Base-by-base conservation (phyloP, 768 basidiomycete genomes). In the Mrakia hoshinonis region DNA sequence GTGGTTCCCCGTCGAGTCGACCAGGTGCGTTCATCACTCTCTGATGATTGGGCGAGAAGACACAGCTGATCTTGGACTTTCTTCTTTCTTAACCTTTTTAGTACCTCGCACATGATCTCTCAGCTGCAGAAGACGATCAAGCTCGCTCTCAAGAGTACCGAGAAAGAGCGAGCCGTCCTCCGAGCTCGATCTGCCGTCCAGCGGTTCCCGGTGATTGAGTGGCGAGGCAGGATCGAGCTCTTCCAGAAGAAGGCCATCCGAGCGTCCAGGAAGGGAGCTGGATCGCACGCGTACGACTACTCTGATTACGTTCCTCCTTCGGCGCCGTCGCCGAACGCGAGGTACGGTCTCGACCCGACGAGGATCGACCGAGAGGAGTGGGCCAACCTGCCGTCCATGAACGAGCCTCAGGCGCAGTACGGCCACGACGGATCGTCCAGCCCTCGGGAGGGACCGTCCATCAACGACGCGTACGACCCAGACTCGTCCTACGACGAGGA, bases 1-100 rank as follows among this genome's bases (percentile, higher is more conserved):
- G 93, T 96, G 93, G 93, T 95, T 92, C 84, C 93, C 93, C 60
- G 93, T 96, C 46, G 92, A 95, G 81, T 94, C 91, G 0, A 92
- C 64, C 22, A 61, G 58, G 58, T 61, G 34, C 11, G 58, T 61
- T 2, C n/a, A n/a, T 3, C 12, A 2, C 31, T 2, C 4, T 22
- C 4, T 22, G 15, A 13, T 20, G 58, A 1, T 22, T 36, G 58
- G n/a, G 20, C 36, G 36, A 61, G 58, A 22, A 22, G 15, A 6
- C 9, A 1, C 31, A 38, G 58, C 58, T 61, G 58, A 61, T 36
- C 34, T 61, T 39, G 10, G 10, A 34, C 58, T 15, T 22, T 39
- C 20, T 31, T 1, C 36, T 31, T 36, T 38, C 13, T 34, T 34
- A 9, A 6, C 15, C 49, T 24, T 47, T 10, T 18, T 91, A 10